phyloP scores from a whole-genome alignment of 2,329 filamentous ascomycete species.

The Calonectria henricotiae region DNA sequence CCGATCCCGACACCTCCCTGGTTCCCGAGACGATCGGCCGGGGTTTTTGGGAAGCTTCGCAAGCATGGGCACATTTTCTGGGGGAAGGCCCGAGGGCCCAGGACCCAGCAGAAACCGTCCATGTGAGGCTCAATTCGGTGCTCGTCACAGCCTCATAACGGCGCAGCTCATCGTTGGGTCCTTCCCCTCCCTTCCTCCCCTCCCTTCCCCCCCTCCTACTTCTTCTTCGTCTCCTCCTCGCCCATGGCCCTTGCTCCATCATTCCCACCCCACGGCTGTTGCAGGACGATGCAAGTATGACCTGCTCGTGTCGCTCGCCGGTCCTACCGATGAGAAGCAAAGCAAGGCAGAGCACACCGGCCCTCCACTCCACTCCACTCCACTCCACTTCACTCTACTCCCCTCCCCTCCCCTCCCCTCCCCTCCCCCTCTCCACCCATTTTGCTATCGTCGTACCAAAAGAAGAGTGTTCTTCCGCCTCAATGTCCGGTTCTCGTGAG shows the following conservation, averaged over 20 bases:
- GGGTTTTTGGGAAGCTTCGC: neutral
- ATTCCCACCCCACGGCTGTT: conserved; percentile 1
- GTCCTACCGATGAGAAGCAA: conserved; percentile 20
- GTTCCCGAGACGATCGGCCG: conserved; percentile 41
- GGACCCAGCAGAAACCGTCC: no score
- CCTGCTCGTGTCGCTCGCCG: neutral
- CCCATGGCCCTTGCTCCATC: neutral
- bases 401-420: neutral
- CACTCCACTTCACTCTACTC: neutral
- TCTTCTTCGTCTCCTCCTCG: no score
- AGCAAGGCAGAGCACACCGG: conserved; percentile 1
- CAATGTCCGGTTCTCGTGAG: neutral
- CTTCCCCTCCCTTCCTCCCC: neutral
- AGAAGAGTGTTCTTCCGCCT: neutral
- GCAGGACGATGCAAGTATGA: neutral
- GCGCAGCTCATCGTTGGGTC: neutral
- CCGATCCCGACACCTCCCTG: conserved; percentile 46
- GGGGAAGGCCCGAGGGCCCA: neutral
- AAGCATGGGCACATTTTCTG: conserved; percentile 1
- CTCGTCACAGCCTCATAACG: neutral
- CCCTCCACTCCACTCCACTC: neutral
- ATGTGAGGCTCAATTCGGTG: no score
- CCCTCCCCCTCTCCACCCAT: no score
- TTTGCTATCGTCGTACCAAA: neutral
- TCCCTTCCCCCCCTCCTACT: neutral